Evolutionary conservation across 1,139 yeast species (phyloP), one percentile per base, ranked within the genome.

Genomic region (Magnusiomyces tetraspermus): DNA sequence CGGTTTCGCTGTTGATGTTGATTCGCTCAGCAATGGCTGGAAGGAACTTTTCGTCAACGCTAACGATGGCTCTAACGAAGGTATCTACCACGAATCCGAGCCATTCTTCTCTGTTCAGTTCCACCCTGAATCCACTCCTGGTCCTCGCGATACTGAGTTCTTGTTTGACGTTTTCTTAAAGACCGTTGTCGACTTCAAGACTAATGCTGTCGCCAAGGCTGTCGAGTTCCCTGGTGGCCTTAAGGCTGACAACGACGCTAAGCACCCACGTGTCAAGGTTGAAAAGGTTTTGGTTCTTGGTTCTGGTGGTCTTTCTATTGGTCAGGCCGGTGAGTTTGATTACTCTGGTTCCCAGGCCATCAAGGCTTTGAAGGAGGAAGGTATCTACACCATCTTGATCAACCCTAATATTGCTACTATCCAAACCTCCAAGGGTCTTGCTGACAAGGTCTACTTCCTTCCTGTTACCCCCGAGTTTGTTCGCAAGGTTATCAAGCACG

Each of bases 111-210:
- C 97, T 31, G 88, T 96, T 2, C 98, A 92, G 71, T 92, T 92
- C 79, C 98, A 92, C 68, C 98, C 98, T 48, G 98, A 92, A 71
- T 97, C 98, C 57, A 92, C 90, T 75, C 98, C 98, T 62, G 98
- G 98, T 62, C 98, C 98, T 55, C 77, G 85, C 63, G 98, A 92
- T 70, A 85, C 97, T 21, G 78, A 87, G 3, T 87, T 82, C 71
- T 76, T 92, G 69, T 94, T 94, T 66, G 98, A 94, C 67, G 90
- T 87, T 40, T 94, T 94, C 72, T 85, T 94, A 66, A 71, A 86
- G 60, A 73, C 97, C 49, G 95, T 92, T 51, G 69, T 79, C 57
- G 89, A 85, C 52, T 75, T 69, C 69, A 77, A 79, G 64, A 69
- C 73, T 63, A 72, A 82, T 58, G 67, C 73, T 24, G 82, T 83